Evolutionary conservation across 1,139 yeast species (phyloP).

Genomic region (Saccharomyces hybrid): DNA sequence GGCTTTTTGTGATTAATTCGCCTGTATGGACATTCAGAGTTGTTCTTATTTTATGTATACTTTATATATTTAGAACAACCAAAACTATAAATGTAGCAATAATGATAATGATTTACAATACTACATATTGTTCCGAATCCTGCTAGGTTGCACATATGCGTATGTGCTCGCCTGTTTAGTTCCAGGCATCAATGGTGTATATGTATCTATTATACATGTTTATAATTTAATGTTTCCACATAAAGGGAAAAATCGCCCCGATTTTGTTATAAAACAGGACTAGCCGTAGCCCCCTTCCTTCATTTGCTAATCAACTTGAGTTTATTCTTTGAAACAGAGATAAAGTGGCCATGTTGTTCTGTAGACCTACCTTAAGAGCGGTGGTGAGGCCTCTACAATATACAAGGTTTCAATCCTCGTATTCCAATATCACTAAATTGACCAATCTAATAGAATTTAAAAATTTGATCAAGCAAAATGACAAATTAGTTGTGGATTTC

Average conservation of each 20-base stretch:
- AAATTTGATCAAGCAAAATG: slow-evolving; percentile 32
- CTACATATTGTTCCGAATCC: not conserved
- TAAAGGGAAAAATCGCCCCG: not conserved
- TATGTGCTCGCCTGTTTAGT: not conserved
- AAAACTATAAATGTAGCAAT: not conserved
- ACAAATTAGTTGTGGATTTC: slow-evolving; percentile 70
- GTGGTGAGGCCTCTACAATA: not conserved
- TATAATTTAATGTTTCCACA: not conserved
- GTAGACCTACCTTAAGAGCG: not conserved
- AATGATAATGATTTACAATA: not conserved
- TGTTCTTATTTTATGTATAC: not conserved
- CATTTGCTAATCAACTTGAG: not conserved
- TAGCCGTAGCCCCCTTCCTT: not conserved
- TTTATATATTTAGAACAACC: not conserved
- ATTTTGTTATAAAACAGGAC: not conserved
- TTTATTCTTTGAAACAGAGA: not conserved
- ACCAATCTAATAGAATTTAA: slow-evolving; percentile 39
- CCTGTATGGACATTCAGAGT: not conserved
- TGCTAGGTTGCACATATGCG: not conserved
- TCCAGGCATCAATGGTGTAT: not conserved
- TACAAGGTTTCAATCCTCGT: slow-evolving; percentile 8
- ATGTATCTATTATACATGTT: not conserved
- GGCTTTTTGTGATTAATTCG: slow-evolving; percentile 13
- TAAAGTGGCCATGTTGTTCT: not conserved
- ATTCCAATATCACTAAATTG: slow-evolving; percentile 14